Percentiles rank a stretch among this genome's conserved stretches.
phyloP scores from a whole-genome alignment of 352 stramenopile species.

The Lagenidium sp. region DNA sequence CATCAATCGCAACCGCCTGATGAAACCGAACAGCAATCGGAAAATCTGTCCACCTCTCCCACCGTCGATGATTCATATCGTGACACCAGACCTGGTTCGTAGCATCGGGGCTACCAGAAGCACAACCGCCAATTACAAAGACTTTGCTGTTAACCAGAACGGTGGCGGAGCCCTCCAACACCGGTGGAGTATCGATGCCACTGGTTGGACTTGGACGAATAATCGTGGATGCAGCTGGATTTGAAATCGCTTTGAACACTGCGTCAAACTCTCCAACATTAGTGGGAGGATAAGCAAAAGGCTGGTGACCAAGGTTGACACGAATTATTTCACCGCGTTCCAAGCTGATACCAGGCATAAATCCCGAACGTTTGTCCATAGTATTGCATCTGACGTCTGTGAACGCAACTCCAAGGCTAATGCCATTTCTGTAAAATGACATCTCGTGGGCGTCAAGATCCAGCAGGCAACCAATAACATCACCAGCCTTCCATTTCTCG shows the following conservation, averaged over 20 bases:
- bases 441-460: slow-evolving; percentile 78
- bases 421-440: slow-evolving; percentile 85
- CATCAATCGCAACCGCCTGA: slow-evolving; percentile 62
- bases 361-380: slow-evolving; percentile 37
- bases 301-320: slow-evolving; percentile 72
- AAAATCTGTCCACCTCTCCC: slow-evolving; percentile 77
- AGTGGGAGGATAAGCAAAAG: slow-evolving; percentile 67
- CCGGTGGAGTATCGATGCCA: too few relatives aligned
- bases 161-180: slow-evolving; percentile 44
- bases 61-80: slow-evolving; percentile 32
- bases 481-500: slow-evolving; percentile 86
- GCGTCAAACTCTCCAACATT: slow-evolving; percentile 53
- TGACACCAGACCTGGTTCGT: slow-evolving; percentile 70
- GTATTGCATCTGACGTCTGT: slow-evolving; percentile 45
- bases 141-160: slow-evolving; percentile 49
- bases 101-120: slow-evolving; percentile 9
- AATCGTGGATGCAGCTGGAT: slow-evolving; percentile 16
- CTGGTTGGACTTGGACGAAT: too few relatives aligned
- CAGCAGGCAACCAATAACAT: slow-evolving; percentile 88
- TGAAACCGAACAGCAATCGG: slow-evolving; percentile 74
- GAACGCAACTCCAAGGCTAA: slow-evolving; percentile 74
- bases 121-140: slow-evolving; percentile 67
- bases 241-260: slow-evolving; percentile 42
- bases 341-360: slow-evolving; percentile 84
- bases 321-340: slow-evolving; percentile 84